phyloP scores from a whole-genome alignment of 352 stramenopile genomes.

The Phytopythium litorale region DNA sequence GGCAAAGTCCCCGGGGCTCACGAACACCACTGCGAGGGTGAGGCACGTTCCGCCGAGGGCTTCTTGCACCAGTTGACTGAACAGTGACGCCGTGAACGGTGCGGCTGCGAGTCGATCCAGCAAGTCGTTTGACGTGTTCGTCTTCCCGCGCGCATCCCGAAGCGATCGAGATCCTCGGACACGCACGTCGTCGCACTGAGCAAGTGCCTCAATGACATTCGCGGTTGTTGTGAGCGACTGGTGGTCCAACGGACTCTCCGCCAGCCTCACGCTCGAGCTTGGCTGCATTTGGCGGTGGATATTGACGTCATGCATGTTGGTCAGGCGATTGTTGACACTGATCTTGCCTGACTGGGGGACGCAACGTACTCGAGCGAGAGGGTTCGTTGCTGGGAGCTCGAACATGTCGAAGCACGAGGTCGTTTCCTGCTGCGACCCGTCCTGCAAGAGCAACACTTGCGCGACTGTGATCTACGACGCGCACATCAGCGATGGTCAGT shows the following conservation, averaged over 20 bases:
- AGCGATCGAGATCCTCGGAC: neutral
- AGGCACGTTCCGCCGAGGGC: conserved; percentile 50
- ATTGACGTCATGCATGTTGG: neutral
- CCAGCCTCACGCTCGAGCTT: conserved; percentile 26
- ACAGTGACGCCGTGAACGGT: conserved; percentile 23
- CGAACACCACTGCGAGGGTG: conserved; percentile 35
- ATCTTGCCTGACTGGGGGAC: neutral
- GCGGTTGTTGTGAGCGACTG: conserved; percentile 47
- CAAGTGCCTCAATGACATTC: conserved; percentile 24
- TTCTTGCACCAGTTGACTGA: conserved; percentile 46
- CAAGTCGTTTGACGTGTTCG: neutral
- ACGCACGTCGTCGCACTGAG: neutral
- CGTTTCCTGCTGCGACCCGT: conserved; percentile 32
- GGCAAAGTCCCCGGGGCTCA: conserved; percentile 32
- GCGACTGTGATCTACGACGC: conserved; percentile 28
- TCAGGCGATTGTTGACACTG: neutral
- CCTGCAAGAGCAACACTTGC: conserved; percentile 33
- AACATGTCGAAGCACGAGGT: conserved; percentile 40
- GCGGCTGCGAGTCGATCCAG: neutral
- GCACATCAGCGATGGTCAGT: neutral
- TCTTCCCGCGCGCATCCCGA: neutral
- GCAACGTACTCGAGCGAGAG: conserved; percentile 34
- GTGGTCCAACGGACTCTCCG: conserved; percentile 50
- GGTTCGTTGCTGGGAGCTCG: conserved; percentile 43
- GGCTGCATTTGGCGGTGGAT: conserved; percentile 9